Evolutionary conservation across 2,329 filamentous ascomycete species (phyloP).

Genomic region (Ophiostoma perfectum): DNA sequence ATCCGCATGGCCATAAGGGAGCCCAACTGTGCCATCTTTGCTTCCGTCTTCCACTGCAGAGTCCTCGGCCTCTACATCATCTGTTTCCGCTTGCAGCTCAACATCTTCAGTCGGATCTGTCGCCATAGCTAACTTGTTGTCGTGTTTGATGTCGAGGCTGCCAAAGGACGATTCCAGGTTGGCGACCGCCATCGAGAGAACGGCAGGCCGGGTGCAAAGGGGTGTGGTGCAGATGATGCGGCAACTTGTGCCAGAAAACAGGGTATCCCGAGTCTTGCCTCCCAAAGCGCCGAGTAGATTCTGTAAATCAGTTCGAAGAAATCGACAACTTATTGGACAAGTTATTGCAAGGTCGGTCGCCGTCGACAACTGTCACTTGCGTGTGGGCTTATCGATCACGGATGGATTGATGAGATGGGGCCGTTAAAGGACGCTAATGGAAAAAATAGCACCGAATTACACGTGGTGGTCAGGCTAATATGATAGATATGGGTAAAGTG

Average conservation of each 20-base stretch:
- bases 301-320: background rate
- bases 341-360: background rate
- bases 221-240: background rate
- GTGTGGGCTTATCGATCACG: conserved; percentile 17
- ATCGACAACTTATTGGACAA: background rate
- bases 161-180: conserved; percentile 7
- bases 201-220: background rate
- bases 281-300: background rate
- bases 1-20: conserved; percentile 40
- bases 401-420: conserved; percentile 14
- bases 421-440: conserved; percentile 15
- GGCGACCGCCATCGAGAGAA: conserved; percentile 12
- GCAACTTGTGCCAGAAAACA: background rate
- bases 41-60: background rate
- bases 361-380: conserved; percentile 9
- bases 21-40: conserved; percentile 17
- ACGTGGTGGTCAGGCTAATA: conserved; percentile 10
- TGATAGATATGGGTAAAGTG: conserved; percentile 1
- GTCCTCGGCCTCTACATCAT: background rate
- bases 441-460: conserved; percentile 15
- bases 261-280: background rate
- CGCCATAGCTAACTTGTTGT: background rate
- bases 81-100: background rate
- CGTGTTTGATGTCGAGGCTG: conserved; percentile 9
- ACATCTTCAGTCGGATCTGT: background rate